Evolutionary conservation across 2,329 filamentous ascomycete species (phyloP), one percentile per base, ranked within the genome.

Genomic region (Penicillium sp.): DNA sequence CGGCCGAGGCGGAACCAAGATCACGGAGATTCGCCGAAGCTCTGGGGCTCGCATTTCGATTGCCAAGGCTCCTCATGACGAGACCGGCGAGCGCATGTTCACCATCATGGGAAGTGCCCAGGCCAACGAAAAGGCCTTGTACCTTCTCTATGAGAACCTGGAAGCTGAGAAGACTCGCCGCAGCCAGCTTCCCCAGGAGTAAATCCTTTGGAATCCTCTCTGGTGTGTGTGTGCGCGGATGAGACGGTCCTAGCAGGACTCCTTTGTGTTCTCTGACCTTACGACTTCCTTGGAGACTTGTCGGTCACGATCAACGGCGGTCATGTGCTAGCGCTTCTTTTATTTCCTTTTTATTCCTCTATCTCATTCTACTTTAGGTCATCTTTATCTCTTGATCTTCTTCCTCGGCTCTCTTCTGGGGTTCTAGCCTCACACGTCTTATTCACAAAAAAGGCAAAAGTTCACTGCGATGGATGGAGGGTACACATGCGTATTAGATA

Each of bases 91-190:
- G 83, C 88, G 94, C 69, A 99, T 99, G 94, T 99, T 99, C 80
- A 99, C 94, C 70, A 99, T 99, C 73, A 97, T 96, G 84, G 94
- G 94, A 65, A 95, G 90, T 58, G 88, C 90, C 58, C 88, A 88
- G 77, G 91, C 91, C 62, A 99, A 99, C 69, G 94, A 99, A 78
- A 93, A 91, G 66, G 94, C 94, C 5, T 82, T 99, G 28, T 97
- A 96, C 77, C 86, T 99, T 51, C 82, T 99, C 61, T 99, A 99
- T 74, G 94, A 99, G 82, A 99, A 99, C 77, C 85, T 99, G 49
- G 94, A 99, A 80, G 93, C 92, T 16, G 94, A 99, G 82, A 99
- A 99, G 85, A 95, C 95, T 87, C 91, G 94, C 69, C 90, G 94
- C 73, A 96, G 91, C 81, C 89, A 95, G 78, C 84, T 86, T 60